A percentile compares a stretch with the other conserved stretches of the same genome.
Evolutionary conservation across 176 grass and related monocot genomes (phyloP).

Genomic region (Oryza longistaminata): DNA sequence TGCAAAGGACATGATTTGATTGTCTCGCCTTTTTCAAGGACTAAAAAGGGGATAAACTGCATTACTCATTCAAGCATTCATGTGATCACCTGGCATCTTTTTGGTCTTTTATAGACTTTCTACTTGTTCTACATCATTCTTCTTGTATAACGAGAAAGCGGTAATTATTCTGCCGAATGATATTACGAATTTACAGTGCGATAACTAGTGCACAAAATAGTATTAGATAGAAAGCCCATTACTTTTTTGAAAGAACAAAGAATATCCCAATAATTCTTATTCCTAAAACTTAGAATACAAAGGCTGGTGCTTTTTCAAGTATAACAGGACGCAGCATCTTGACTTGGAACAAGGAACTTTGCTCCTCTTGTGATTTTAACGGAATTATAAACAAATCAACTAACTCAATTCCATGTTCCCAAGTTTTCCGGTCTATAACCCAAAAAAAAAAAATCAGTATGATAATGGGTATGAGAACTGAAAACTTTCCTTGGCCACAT

Average conservation of each 20-base stretch:
- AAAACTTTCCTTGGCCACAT: background rate
- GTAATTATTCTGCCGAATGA: background rate
- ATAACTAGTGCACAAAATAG: background rate
- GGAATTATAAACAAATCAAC: background rate
- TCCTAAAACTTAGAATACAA: background rate
- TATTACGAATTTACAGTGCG: background rate
- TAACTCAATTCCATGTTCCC: background rate
- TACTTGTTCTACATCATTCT: conserved; percentile 1
- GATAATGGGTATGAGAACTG: background rate
- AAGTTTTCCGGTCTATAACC: background rate
- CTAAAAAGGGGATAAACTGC: background rate
- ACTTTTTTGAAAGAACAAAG: background rate
- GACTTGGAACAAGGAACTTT: background rate
- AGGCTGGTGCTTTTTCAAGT: background rate
- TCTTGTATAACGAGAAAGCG: background rate
- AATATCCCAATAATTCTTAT: background rate
- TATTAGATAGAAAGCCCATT: background rate
- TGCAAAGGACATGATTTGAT: background rate
- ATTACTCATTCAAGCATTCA: background rate
- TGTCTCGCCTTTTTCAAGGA: conserved; percentile 2
- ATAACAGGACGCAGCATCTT: background rate
- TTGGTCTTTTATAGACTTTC: background rate
- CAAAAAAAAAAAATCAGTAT: background rate
- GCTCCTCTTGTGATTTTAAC: background rate
- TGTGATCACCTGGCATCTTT: background rate